Conservation (phyloP, 495 filamentous ascomycete species). For the Jackrogersella multiformis region DNA sequence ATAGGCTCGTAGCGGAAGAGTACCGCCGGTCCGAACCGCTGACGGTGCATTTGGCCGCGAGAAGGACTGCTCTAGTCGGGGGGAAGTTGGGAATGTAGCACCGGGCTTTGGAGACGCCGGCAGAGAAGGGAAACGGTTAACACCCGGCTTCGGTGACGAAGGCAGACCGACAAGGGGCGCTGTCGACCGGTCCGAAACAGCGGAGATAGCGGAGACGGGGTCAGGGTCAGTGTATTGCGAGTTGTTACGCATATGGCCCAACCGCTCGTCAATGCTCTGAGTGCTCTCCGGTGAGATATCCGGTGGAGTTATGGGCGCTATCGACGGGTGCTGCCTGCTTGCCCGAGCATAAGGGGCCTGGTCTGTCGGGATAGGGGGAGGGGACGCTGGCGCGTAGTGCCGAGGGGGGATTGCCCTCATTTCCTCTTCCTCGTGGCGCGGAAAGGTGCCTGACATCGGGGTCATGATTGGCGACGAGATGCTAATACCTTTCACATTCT, state of each 20-base stretch:
- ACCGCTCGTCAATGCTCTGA: slow-evolving; percentile 58
- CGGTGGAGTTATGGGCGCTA: slow-evolving; percentile 54
- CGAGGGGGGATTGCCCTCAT: slow-evolving; percentile 62
- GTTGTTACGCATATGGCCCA: slow-evolving; percentile 51
- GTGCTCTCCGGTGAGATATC: slow-evolving; percentile 60
- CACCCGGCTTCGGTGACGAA: slow-evolving; percentile 56
- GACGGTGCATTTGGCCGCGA: slow-evolving; percentile 49
- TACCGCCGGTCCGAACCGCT: slow-evolving; percentile 58
- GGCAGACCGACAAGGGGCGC: slow-evolving; percentile 57
- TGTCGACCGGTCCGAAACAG: slow-evolving; percentile 53
- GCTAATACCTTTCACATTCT: slow-evolving; percentile 52
- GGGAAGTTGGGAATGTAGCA: slow-evolving; percentile 52
- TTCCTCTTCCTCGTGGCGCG: slow-evolving; percentile 57
- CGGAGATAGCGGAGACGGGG: slow-evolving; percentile 57
- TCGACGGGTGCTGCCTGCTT: slow-evolving; percentile 33
- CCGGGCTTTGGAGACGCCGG: slow-evolving; percentile 57
- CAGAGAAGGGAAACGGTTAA: slow-evolving; percentile 58
- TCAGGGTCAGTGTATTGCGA: slow-evolving; percentile 53
- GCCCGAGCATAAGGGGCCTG: slow-evolving; percentile 51
- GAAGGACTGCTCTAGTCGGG: slow-evolving; percentile 51
- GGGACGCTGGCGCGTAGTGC: slow-evolving; percentile 58
- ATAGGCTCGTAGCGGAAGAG: slow-evolving; percentile 70
- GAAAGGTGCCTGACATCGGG: slow-evolving; percentile 62
- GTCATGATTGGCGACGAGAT: slow-evolving; percentile 67
- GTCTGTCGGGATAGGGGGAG: slow-evolving; percentile 56